These are phyloP conservation scores for Lyophyllum decastes DNA, from an alignment of 768 basidiomycete species.

Conservation along the genomic window DNA sequence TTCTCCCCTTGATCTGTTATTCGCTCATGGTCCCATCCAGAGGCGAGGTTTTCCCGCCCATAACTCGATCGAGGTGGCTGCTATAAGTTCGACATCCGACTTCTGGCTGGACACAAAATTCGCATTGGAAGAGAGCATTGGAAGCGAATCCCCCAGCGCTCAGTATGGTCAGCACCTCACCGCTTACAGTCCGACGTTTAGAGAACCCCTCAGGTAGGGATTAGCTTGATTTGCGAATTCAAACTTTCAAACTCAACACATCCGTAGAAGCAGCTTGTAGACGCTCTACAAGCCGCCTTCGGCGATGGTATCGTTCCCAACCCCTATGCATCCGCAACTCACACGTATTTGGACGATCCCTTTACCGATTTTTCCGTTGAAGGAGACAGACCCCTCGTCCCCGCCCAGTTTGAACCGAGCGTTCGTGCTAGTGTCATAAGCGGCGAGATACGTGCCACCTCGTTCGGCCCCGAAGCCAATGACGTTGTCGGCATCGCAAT, in stretches of 20 bases:
- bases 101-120: too few species aligned
- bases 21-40: too few species aligned
- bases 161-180: not conserved
- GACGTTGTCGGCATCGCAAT: conserved; percentile 32
- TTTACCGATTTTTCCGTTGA: conserved; percentile 18
- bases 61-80: too few species aligned
- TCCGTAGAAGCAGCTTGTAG: conserved; percentile 4
- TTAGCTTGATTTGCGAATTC: not conserved
- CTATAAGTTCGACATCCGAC: too few species aligned
- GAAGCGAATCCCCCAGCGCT: not conserved
- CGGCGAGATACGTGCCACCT: conserved; percentile 26
- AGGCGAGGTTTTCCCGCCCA: too few species aligned
- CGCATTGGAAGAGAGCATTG: too few species aligned
- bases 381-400: conserved; percentile 18
- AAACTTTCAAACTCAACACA: not conserved
- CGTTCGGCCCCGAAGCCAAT: conserved; percentile 15
- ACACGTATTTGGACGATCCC: conserved; percentile 16
- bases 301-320: not conserved
- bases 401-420: conserved; percentile 15
- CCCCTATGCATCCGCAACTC: not conserved
- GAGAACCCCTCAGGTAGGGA: conserved; percentile 11
- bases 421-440: conserved; percentile 25
- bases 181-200: conserved; percentile 5
- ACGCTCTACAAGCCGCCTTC: conserved; percentile 14
- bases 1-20: too few species aligned